A percentile compares a stretch with the other conserved stretches of the same genome.
Evolutionary conservation across 2,329 filamentous ascomycete genomes (phyloP).

Genomic region (Aspergillus aculeatinus): DNA sequence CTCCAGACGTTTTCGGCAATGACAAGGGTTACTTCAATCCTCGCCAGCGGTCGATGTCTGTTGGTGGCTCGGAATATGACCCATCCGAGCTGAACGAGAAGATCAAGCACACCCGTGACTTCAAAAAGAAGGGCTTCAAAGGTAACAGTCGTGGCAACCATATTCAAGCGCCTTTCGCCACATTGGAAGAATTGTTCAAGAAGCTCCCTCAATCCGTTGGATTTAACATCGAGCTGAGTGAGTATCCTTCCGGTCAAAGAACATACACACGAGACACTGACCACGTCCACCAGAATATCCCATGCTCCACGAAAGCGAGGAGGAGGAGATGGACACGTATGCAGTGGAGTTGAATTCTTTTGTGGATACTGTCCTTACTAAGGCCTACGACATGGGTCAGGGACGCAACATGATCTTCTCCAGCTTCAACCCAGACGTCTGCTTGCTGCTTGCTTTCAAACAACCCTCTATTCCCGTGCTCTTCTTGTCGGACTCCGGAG

Average conservation of each 20-base stretch:
- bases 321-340: conserved; percentile 95
- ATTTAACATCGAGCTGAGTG: conserved; percentile 96
- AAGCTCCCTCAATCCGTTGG: conserved; percentile 79
- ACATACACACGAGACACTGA: conserved; percentile 30
- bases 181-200: conserved; percentile 87
- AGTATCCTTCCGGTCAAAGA: conserved; percentile 30
- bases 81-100: conserved; percentile 63
- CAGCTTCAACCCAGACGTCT: conserved; percentile 96
- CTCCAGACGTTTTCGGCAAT: conserved; percentile 13
- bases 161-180: conserved; percentile 94
- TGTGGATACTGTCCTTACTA: conserved; percentile 85
- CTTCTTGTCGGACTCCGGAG: conserved; percentile 88
- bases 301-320: conserved; percentile 92
- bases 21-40: conserved; percentile 16
- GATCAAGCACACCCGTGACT: conserved; percentile 96
- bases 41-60: conserved; percentile 58
- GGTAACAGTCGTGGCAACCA: conserved; percentile 91
- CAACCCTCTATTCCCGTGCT: conserved; percentile 94
- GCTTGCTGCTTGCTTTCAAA: conserved; percentile 90
- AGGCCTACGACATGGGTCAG: conserved; percentile 81
- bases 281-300: conserved; percentile 67
- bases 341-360: conserved; percentile 95
- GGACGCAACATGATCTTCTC: conserved; percentile 94
- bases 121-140: conserved; percentile 93
- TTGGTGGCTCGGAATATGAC: conserved; percentile 52